Evolutionary conservation across 148 eudicot species (phyloP), one percentile per base, ranked within the genome.

Genomic region (Rhododendron mucronatum): DNA sequence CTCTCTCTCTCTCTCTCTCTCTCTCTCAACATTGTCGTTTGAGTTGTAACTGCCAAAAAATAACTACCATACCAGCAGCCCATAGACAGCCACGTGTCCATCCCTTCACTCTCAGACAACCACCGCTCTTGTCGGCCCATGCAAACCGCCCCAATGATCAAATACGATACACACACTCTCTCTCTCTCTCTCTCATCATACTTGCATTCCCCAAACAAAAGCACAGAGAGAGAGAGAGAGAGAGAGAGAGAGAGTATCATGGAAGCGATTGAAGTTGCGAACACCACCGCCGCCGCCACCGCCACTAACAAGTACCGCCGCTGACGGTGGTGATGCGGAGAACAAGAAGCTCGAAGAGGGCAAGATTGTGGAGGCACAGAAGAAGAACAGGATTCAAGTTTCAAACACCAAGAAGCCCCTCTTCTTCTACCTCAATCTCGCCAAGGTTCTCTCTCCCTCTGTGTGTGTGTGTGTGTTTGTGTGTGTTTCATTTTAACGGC

Each of bases 401-500:
- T 91, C 92, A 16, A 89, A 89, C 44, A 91, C 88, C 53, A 91
- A 89, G 87, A 91, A 91, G 63, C 92, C 92, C 39, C 90, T 91
- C 84, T 89, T 87, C 90, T 91, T 91, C 84, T 91, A 89, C 87
- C 91, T 91, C 63, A 91, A 91, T 84, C 92, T 91, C 20, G 92
- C 92, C 15, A 91, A 91, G 92, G 92, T 87, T 21, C 2, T 12
- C 76, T 55, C 48, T 10, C 7, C 50, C 20, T 21, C 16, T 15
- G n/a, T n/a, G n/a, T n/a, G n/a, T 33, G n/a, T n/a, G n/a, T n/a
- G n/a, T n/a, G n/a, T n/a, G n/a, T n/a, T n/a, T n/a, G n/a, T n/a
- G n/a, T n/a, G n/a, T n/a, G 0, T 20, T 2, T 13, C 7, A 7
- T 45, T 45, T 45, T 0, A 45, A 30, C n/a, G 41, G 2, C 28